Base-by-base conservation (phyloP, 2,329 filamentous ascomycete genomes). In the Sporothrix pallida region DNA sequence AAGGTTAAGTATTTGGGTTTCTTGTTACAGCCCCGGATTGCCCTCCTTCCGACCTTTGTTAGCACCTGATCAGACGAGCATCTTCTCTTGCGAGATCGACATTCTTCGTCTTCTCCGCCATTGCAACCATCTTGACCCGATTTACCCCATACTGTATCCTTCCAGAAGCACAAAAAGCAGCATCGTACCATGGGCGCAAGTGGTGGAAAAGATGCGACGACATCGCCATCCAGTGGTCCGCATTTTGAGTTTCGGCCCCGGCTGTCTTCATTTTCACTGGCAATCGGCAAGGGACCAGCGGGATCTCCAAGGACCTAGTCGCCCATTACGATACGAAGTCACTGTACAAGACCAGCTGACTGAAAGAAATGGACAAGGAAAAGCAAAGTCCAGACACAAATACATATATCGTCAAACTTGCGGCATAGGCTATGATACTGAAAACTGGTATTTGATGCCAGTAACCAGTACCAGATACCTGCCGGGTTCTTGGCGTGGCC, bases 401-500 rank as follows among this genome's bases (percentile, higher is more conserved):
- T 15, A 50, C 31, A 50, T 6, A 15, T 3, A 15, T 50, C 48
- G 5, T 13, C 48, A 50, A 50, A 50, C 48, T 15, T 50, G 12
- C 13, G 17, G 48, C 48, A 58, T 26, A 58, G 23, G 56, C 56
- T 58, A 23, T 26, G n/a, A 42, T 17, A 20, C 20, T 58, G 50
- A 44, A 70, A 15, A 70, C 52, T 63, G 58, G 52, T 52, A 69
- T 26, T 42, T 17, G 68, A 31, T n/a, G 23, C 31, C 46, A 71
- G 37, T 4, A 65, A 17, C 42, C 42, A 63, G 15, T 26, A 71
- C 17, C 9, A 23, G 58, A 52, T 20, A 48, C 54, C 44, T 70
- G 62, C 70, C 63, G 54, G 70, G 31, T 37, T 72, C 63, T 69
- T 74, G 65, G 70, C 63, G 23, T 56, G 56, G 70, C 65, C 26